Percentiles rank a stretch among this genome's conserved stretches.
These are phyloP conservation scores for Wickerhamiella domercqiae DNA, from an alignment of 805 yeast genomes.

Conservation along the genomic window DNA sequence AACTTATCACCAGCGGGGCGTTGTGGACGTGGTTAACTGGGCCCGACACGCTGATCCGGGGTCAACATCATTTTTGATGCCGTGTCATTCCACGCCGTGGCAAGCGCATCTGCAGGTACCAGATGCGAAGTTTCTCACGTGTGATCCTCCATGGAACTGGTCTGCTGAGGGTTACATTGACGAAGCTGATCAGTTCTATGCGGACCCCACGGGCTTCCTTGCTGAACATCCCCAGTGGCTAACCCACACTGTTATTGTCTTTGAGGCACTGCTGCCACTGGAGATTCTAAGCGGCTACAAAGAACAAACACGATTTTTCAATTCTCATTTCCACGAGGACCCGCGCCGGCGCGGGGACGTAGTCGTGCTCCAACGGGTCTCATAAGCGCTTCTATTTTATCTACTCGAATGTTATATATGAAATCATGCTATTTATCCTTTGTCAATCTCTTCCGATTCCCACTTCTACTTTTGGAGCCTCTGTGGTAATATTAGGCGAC, in stretches of 20 bases:
- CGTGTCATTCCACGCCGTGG: slow-evolving; percentile 97
- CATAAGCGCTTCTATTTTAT: too few species aligned
- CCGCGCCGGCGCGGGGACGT: slow-evolving; percentile 63
- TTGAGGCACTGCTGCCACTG: slow-evolving; percentile 35
- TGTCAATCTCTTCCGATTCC: too few species aligned
- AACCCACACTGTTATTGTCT: slow-evolving; percentile 39
- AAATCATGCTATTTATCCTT: too few species aligned
- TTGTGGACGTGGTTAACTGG: slow-evolving; percentile 45
- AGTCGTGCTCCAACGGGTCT: slow-evolving; percentile 36
- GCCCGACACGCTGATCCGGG: slow-evolving; percentile 30
- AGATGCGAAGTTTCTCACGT: slow-evolving; percentile 60
- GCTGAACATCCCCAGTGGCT: slow-evolving; percentile 28
- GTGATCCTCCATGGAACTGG: slow-evolving; percentile 62
- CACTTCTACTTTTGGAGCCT: too few species aligned
- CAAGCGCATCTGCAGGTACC: slow-evolving; percentile 62
- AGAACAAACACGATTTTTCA: slow-evolving; percentile 45
- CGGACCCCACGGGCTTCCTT: slow-evolving; percentile 46
- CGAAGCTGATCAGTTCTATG: slow-evolving; percentile 75
- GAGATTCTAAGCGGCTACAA: slow-evolving; percentile 12
- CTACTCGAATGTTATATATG: too few species aligned
- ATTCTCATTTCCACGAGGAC: slow-evolving; percentile 79
- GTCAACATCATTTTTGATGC: slow-evolving; percentile 71
- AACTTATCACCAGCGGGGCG: slow-evolving; percentile 75
- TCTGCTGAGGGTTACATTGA: slow-evolving; percentile 39
- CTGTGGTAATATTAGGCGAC: too few species aligned